These are phyloP conservation scores for Candida jianshihensis DNA, from an alignment of 805 yeast species.

Conservation along the genomic window DNA sequence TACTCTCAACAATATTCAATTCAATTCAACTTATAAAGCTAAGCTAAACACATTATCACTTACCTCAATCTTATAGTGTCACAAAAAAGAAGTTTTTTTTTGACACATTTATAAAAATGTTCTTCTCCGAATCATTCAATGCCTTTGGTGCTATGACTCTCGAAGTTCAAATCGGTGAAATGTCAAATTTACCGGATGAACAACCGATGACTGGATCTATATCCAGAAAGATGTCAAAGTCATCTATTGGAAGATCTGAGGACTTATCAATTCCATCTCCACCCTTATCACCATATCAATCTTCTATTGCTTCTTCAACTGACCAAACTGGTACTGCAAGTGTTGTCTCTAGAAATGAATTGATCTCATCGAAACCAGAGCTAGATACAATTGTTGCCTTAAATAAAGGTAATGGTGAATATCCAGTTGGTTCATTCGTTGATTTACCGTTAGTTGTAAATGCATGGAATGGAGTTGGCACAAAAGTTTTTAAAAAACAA, in stretches of 20 bases:
- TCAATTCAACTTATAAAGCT: no score
- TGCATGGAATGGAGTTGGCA: slow-evolving; percentile 41
- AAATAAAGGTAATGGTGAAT: slow-evolving; percentile 21
- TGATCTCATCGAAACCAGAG: slow-evolving; percentile 1
- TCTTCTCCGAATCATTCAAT: slow-evolving; percentile 7
- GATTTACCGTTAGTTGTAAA: slow-evolving; percentile 41
- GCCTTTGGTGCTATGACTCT: slow-evolving; percentile 21
- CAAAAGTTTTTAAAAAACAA: slow-evolving; percentile 37
- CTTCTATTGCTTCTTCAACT: slow-evolving; percentile 1
- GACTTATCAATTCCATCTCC: slow-evolving; percentile 35
- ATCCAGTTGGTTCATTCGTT: slow-evolving; percentile 42
- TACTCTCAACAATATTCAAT: no score
- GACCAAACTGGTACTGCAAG: slow-evolving; percentile 11
- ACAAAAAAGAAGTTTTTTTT: background rate
- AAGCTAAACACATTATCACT: background rate
- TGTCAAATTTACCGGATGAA: background rate
- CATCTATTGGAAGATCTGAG: slow-evolving; percentile 18
- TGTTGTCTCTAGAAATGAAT: slow-evolving; percentile 8
- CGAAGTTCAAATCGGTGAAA: slow-evolving; percentile 12
- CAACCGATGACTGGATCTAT: slow-evolving; percentile 8
- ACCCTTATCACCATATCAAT: slow-evolving; percentile 37
- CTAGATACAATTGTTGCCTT: slow-evolving; percentile 14
- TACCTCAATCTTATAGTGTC: background rate
- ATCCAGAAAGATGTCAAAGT: slow-evolving; percentile 20
- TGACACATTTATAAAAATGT: background rate